Base-by-base conservation (phyloP, 345 rosid species). In the Eucalyptus albens region DNA sequence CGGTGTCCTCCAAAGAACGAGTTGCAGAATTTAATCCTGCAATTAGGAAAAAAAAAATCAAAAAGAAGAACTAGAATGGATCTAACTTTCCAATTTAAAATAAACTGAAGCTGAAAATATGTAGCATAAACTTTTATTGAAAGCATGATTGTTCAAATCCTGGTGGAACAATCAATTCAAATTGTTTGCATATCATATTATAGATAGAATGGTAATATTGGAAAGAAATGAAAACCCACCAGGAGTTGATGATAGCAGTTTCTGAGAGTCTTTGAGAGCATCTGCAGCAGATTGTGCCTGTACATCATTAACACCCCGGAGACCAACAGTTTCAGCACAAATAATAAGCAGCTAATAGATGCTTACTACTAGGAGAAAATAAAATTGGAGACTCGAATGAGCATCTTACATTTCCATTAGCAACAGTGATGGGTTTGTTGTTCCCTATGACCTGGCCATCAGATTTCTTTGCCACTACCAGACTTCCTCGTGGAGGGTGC, bases 1-100 rank as follows among this genome's bases (percentile, higher is more conserved):
- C 97, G 91, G 96, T 94, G 93, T 96, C 99, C 92, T 96, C 99
- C 89, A 92, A 85, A 80, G 98, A 95, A 51, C 93, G 99, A 89
- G 86, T 93, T 92, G 94, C 89, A 29, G 97, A 87, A 65, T 47
- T 86, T 87, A 47, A 80, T 67, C 86, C 86, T 49, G 90, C 26
- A 33, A 86, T 67, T 15, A 40, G 62, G 15, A 40, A 44, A 56
- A 26, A 53, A 60, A 17, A 65, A 29, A 3, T 44, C 27, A 42
- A 26, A 87, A 47, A 53, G 80, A 60, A 62, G 67, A 42, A 15
- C 13, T 56, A 62, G 11, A 86, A 45, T 50, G 19, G 8, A 60
- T 44, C 42, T 50, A 50, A 31, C n/a, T 50, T 40, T 50, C 60
- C 21, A 55, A 87, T 51, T 55, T 40, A 87, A 21, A 33, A 37